phyloP scores from a whole-genome alignment of 2,329 filamentous ascomycete genomes.

The Aspergillus terreus region DNA sequence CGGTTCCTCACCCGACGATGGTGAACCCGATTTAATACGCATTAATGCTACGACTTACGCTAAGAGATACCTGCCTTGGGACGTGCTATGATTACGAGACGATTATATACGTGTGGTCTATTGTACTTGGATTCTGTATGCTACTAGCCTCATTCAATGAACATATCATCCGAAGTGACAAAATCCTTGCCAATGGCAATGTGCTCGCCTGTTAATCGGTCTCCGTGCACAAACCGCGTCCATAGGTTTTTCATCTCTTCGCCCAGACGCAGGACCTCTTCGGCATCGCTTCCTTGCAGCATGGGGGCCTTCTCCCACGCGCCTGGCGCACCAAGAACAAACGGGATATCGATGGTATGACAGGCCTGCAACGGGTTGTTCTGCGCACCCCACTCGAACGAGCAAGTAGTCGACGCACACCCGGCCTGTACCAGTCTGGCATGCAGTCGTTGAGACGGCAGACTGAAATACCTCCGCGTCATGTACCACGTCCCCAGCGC shows the following conservation, averaged over 20 bases:
- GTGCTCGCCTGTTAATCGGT: not conserved
- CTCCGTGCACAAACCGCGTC: not conserved
- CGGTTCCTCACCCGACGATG: constrained; percentile 29
- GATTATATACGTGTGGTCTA: no score
- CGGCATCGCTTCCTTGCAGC: not conserved
- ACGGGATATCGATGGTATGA: not conserved
- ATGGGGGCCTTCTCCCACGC: not conserved
- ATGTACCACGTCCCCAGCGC: not conserved
- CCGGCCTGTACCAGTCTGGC: not conserved
- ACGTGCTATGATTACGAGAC: no score
- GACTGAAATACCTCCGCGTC: not conserved
- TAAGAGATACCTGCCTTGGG: no score
- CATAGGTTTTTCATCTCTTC: not conserved
- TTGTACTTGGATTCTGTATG: no score
- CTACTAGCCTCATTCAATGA: not conserved
- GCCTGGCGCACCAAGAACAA: not conserved
- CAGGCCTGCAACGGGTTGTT: not conserved
- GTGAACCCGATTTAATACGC: constrained; percentile 31
- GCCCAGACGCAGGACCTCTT: not conserved
- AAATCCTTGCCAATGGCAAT: not conserved
- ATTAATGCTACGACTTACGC: no score
- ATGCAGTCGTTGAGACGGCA: not conserved
- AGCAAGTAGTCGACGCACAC: not conserved
- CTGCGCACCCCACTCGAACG: not conserved
- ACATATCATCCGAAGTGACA: not conserved